Conservation (phyloP, 257 asterid species). For the Gynochthodes officinalis region DNA sequence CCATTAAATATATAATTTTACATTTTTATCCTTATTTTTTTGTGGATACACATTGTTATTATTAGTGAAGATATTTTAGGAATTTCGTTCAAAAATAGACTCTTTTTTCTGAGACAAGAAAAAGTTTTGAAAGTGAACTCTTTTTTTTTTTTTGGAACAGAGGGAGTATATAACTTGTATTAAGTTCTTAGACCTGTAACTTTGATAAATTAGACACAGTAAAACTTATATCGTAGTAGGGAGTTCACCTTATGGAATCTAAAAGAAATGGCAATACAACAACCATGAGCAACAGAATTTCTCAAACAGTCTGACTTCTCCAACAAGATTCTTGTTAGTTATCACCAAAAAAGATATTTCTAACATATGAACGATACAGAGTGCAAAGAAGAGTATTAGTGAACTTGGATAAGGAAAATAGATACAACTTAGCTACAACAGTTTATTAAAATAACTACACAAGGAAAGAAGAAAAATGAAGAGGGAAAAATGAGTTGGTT, state of each 20-base stretch:
- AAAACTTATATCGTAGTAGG: neutral
- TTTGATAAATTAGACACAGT: neutral
- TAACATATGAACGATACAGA: neutral
- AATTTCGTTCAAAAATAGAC: too few species aligned
- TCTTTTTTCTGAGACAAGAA: too few species aligned
- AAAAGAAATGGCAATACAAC: neutral
- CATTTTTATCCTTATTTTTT: too few species aligned
- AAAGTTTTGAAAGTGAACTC: too few species aligned
- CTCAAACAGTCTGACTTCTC: neutral
- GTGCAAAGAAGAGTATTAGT: neutral
- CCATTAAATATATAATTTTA: too few species aligned
- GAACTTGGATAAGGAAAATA: neutral
- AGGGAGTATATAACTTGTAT: neutral
- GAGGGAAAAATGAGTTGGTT: neutral
- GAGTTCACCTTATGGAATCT: neutral
- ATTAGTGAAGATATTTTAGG: too few species aligned
- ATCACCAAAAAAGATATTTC: neutral
- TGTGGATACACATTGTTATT: too few species aligned
- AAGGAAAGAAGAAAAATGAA: neutral
- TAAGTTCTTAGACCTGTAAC: neutral
- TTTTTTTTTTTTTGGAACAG: too few species aligned
- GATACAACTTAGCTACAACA: neutral
- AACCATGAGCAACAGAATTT: neutral
- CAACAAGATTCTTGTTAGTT: neutral
- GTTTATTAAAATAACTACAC: neutral